These are phyloP conservation scores for Chrysanthemum makinoi DNA, from an alignment of 129 eudicot species.

Conservation along the genomic window DNA sequence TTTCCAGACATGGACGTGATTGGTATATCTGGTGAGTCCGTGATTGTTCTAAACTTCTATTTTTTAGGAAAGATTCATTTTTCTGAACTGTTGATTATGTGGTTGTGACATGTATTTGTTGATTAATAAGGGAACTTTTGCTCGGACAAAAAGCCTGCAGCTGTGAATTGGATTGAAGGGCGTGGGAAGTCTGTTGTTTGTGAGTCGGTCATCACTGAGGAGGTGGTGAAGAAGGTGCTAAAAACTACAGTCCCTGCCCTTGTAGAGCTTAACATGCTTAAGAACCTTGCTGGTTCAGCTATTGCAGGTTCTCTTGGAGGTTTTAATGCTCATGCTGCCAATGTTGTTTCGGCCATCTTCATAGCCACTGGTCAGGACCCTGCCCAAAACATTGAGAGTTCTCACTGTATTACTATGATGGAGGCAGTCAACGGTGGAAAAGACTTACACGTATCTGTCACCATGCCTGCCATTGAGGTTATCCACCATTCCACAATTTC, in stretches of 20 bases:
- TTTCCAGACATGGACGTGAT: conserved; percentile 76
- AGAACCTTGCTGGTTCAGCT: conserved; percentile 79
- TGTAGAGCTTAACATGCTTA: conserved; percentile 83
- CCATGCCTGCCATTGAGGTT: conserved; percentile 81
- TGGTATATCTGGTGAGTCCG: conserved; percentile 66
- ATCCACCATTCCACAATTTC: background rate
- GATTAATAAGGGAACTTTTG: conserved; percentile 58
- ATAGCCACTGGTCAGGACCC: conserved; percentile 84
- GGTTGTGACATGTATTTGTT: conserved; percentile 13
- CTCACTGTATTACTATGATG: conserved; percentile 80
- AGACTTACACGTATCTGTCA: conserved; percentile 66
- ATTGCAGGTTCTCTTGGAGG: conserved; percentile 82
- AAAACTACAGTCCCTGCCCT: conserved; percentile 63
- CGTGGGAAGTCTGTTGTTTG: conserved; percentile 76
- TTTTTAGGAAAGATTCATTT: background rate
- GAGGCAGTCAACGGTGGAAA: conserved; percentile 60
- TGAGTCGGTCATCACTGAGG: conserved; percentile 56
- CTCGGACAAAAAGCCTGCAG: conserved; percentile 70
- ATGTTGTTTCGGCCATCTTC: conserved; percentile 66
- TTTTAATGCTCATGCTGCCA: conserved; percentile 77
- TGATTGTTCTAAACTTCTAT: background rate
- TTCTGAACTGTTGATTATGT: background rate
- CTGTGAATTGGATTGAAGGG: conserved; percentile 78
- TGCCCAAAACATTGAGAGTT: conserved; percentile 72
- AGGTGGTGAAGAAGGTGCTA: conserved; percentile 63